Base-by-base conservation (phyloP, 73 alveolate species). In the Tetrahymena malaccensis region DNA sequence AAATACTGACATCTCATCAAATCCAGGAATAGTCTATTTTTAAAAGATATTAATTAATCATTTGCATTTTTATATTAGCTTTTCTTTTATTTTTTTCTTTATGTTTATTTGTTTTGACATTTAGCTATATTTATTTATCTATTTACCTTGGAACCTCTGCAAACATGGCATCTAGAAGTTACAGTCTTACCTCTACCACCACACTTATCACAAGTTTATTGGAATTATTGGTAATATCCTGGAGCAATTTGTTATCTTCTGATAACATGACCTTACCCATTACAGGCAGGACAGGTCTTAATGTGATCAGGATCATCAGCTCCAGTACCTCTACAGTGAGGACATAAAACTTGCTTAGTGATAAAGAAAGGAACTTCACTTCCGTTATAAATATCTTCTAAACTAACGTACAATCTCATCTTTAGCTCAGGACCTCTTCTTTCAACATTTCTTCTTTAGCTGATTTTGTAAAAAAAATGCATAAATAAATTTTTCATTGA, bases 251-350 rank as follows among this genome's bases (percentile, higher is more conserved):
- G 96, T 93, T 97, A 94, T 56, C 96, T 97, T 93, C 97, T 98
- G 94, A 95, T 95, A 84, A 94, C 96, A 17, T 95, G 96, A 83
- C 99, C 99, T 44, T 97, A 94, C 38, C 99, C 99, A 84, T 96
- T 94, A 85, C 99, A 98, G 84, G 98, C 57, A 43, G 96, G 95
- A 95, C 99, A 98, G 19, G 96, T 96, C 93, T 97, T 98, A 25
- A 98, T 96, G 44, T 97, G 97, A 70, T 98, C 99, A 93, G 98
- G 98, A 94, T 97, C 97, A 95, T 98, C 99, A 11, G 99, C 99
- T 34, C 99, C 99, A 85, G 98, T 96, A n/a, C 99, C 99, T 56
- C 99, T 70, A 93, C 99, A 98, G 96, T 98, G 98, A 27, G 99
- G 99, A 50, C 99, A 98, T 94, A 98, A 94, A 40, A 97, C 96